Evolutionary conservation across 208 protist species (phyloP), one percentile per base, ranked within the genome.

Genomic region (Leishmania mexicana): DNA sequence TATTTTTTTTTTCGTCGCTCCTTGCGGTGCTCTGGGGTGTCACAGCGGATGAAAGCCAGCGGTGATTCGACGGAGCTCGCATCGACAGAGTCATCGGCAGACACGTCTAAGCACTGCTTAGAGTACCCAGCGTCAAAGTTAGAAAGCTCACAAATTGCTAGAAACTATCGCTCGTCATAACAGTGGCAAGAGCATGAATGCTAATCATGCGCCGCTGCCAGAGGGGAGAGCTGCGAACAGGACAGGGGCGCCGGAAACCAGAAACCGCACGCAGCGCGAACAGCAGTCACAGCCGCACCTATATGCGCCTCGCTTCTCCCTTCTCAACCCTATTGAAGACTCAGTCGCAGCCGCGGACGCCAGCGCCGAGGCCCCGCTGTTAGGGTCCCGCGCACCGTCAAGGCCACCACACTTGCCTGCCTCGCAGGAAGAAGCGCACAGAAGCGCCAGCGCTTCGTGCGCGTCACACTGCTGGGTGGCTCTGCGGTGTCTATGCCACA

Each of bases 251-350:
- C 45, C 45, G 7, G 10, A 8, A 74, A 74, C 7, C 70, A 74
- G 42, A 1, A 74, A 28, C 21, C 17, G 42, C 70, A 31, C n/a
- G 73, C 73, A 38, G 53, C 73, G 58, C n/a, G 31, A 38, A 76
- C 73, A 47, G 73, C 47, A 31, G n/a, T 28, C 38, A 15, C 73
- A 13, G 31, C 11, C 4, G n/a, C 78, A 53, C 13, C 64, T 15
- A 42, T 82, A 82, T n/a, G 70, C 57, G 57, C 79, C 79, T 38
- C 58, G 76, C 3, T 68, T 81, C 8, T 81, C 79, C 45, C 70
- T 81, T 42, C 53, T 82, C 2, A 57, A n/a, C 57, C 79, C 79
- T 28, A 31, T 78, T 28, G 71, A 78, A 35, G 71, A 78, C 54
- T 62, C 73, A 17, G 19, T 57, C 19, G 21, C 75, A 78, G 40